phyloP scores from a whole-genome alignment of 768 basidiomycete genomes.

The Xerocomellus intermedius region DNA sequence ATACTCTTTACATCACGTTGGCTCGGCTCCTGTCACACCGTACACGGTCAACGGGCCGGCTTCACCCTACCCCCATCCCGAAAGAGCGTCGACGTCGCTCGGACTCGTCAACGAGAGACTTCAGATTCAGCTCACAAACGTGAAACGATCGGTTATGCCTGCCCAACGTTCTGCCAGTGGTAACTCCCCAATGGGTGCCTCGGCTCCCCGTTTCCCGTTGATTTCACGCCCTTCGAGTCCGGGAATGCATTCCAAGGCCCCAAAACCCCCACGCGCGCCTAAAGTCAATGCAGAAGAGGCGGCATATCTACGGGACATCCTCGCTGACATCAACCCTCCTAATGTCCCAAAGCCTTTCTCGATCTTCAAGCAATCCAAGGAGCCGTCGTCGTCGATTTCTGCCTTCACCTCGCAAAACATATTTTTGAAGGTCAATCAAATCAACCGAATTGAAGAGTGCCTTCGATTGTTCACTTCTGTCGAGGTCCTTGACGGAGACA shows the following conservation, averaged over 20 bases:
- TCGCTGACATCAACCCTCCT: conserved; percentile 58
- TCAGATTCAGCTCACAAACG: conserved; percentile 23
- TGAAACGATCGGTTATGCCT: conserved; percentile 26
- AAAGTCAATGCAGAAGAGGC: conserved; percentile 57
- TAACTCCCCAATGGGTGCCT: conserved; percentile 20
- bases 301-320: conserved; percentile 65
- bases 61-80: conserved; percentile 7
- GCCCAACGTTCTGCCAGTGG: conserved; percentile 14
- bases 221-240: conserved; percentile 32
- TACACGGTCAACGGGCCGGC: conserved; percentile 2
- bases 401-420: conserved; percentile 21
- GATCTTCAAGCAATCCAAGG: conserved; percentile 44
- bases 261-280: conserved; percentile 46
- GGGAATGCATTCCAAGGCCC: conserved; percentile 33
- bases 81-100: conserved; percentile 23
- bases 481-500: conserved; percentile 92
- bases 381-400: conserved; percentile 18
- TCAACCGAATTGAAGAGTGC: conserved; percentile 58
- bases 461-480: conserved; percentile 87
- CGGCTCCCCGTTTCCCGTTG: conserved; percentile 20
- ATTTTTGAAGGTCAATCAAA: conserved; percentile 30
- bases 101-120: conserved; percentile 27
- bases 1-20: conserved; percentile 1
- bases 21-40: conserved; percentile 8
- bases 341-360: conserved; percentile 46